Conservation (phyloP, 495 filamentous ascomycete species). For the Talaromyces proteolyticus region DNA sequence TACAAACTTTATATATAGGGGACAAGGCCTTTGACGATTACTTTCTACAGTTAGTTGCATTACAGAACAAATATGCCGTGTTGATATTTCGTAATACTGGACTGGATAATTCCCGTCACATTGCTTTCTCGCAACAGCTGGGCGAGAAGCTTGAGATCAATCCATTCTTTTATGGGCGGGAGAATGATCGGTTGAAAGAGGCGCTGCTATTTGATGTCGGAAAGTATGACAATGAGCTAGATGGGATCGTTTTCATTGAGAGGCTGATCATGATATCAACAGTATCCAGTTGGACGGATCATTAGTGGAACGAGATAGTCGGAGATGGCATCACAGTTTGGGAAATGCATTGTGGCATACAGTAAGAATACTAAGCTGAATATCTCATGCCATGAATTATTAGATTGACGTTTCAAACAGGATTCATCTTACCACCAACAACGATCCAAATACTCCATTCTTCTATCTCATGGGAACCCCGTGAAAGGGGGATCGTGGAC, state of each 20-base stretch:
- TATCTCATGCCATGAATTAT: too few relatives aligned
- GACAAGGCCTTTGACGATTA: neutral
- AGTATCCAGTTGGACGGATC: conserved; percentile 17
- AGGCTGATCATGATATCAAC: neutral
- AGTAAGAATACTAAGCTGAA: conserved; percentile 5
- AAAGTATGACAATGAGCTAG: too few relatives aligned
- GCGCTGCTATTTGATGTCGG: conserved; percentile 15
- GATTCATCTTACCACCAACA: conserved; percentile 19
- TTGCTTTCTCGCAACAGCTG: conserved; percentile 15
- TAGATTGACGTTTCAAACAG: neutral
- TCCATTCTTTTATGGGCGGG: conserved; percentile 17
- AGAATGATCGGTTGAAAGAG: conserved; percentile 15
- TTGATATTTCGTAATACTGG: conserved; percentile 15
- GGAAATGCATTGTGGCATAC: conserved; percentile 20
- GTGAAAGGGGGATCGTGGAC: conserved; percentile 17
- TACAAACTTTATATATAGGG: neutral
- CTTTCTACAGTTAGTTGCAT: conserved; percentile 9
- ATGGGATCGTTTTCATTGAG: too few relatives aligned
- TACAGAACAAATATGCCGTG: conserved; percentile 14
- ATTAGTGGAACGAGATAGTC: conserved; percentile 12
- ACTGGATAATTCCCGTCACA: conserved; percentile 13
- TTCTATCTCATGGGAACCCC: conserved; percentile 15
- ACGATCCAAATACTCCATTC: conserved; percentile 17
- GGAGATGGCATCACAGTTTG: conserved; percentile 17
- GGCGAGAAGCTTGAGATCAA: conserved; percentile 16